Base-by-base conservation (phyloP, 495 filamentous ascomycete genomes). In the Apodospora peruviana region DNA sequence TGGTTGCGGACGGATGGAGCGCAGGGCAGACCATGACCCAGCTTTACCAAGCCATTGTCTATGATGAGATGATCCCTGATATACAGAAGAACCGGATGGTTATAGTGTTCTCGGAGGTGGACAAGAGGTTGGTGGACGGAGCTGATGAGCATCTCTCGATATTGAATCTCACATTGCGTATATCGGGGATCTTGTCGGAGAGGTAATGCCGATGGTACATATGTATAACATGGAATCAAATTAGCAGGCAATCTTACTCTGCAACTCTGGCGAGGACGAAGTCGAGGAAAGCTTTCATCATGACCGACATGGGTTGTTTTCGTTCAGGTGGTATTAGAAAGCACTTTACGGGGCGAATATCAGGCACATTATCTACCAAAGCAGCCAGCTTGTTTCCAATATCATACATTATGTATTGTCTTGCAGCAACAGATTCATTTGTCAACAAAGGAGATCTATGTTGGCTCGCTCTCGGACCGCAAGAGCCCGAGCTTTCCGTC, bases 1-100 rank as follows among this genome's bases (percentile, higher is more conserved):
- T 97, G 75, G 85, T 96, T 50, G 91, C 93, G 12, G 93, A 99
- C 70, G 93, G 93, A 19, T 99, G 93, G 94, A 95, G 89, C 69
- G 93, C 91, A n/a, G 83, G 84, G 16, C 93, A 97, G 70, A 74
- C 94, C 17, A 73, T 96, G 39, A 64, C 76, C 5, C 60, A 98
- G 86, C 68, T 98, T 22, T 96, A 96, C 58, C 84, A 89, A 58
- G 76, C 78, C 25, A 66, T 95, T 40, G 71, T 98, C 5, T 90
- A 83, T 66, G 87, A 94, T 57, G 93, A 98, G 60, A 71, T 79
- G 24, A 82, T 95, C 18, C 78, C 82, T 0, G 87, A 96, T 60
- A 69, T 78, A 10, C 85, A 93, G 57, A 99, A 99, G 73, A 91
- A 88, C 58, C 85, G 84, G 70, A 95, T 99, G 50, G 84, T 90